Base-by-base conservation (phyloP, 768 basidiomycete genomes). In the Boletus edulis region DNA sequence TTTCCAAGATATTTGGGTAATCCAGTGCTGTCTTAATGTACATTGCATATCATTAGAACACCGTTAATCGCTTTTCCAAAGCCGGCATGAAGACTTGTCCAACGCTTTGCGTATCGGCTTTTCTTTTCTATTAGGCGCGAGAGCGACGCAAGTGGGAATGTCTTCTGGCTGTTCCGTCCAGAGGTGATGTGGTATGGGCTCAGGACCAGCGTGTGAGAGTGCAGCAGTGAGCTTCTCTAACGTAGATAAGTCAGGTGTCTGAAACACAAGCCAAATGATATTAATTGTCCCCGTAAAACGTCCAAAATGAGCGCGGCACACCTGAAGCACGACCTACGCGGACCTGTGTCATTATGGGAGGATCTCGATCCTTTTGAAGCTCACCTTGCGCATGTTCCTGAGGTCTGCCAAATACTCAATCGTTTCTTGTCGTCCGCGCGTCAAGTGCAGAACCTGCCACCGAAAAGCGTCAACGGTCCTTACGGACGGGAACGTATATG, bases 141-240 rank as follows among this genome's bases (percentile, higher is more conserved):
- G 61, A n/a, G 77, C 77, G 39, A 78, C 56, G 58, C 75, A 78
- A 5, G 77, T 74, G 5, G 77, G 71, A 3, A 67, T 52, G 51
- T 75, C 67, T 65, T 78, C 77, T 1, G 77, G 77, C 49, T 76
- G 76, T 53, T 78, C 77, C 27, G 68, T 67, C 77, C 77, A 78
- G 12, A 76, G 61, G 51, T 77, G 70, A 51, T 78, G 70, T 8
- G 68, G 68, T 49, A 75, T 64, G 18, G 73, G 67, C 1, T 65
- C 67, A 0, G 67, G 58, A 27, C 41, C 49, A 1, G 48, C 46
- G 4, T 49, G 48, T 1, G 61, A 61, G 27, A 77, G 72, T 2
- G 69, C 49, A 13, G 56, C 44, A 22, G 69, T 63, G 24, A 77
- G 72, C 37, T 65, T 72, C 35, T 60, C 58, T 8, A 77, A 66